A percentile compares a stretch with the other conserved stretches of the same genome.
Conservation (phyloP, 352 stramenopile genomes). For the Globisporangium abappressorium region DNA sequence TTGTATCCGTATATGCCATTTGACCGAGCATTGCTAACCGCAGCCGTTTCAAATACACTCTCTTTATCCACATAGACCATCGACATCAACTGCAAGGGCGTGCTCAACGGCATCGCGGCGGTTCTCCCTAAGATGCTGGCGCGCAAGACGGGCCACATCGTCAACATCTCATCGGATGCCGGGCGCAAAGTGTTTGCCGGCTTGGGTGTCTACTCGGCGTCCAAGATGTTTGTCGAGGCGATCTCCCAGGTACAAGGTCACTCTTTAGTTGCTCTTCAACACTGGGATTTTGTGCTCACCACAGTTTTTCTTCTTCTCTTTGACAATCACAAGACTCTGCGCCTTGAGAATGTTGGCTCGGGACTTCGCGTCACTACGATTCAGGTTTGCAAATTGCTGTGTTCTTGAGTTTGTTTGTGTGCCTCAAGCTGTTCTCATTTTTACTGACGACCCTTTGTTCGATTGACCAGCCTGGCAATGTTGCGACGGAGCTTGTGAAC, state of each 20-base stretch:
- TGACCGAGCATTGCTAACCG: not conserved
- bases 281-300: not conserved
- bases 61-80: conserved; percentile 47
- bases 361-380: conserved; percentile 89
- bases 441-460: conserved; percentile 3
- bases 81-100: conserved; percentile 93
- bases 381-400: conserved; percentile 22
- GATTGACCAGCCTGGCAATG: conserved; percentile 78
- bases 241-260: conserved; percentile 53
- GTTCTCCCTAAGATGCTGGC: conserved; percentile 74
- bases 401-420: not conserved
- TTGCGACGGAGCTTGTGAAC: conserved; percentile 88
- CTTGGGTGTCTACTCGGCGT: conserved; percentile 87
- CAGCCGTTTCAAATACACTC: not conserved
- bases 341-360: conserved; percentile 83
- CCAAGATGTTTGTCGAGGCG: conserved; percentile 92
- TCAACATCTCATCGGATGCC: conserved; percentile 87
- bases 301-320: too few species aligned
- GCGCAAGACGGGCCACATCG: conserved; percentile 75
- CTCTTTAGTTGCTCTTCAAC: not conserved
- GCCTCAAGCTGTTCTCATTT: not conserved
- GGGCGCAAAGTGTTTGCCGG: conserved; percentile 78
- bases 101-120: conserved; percentile 83
- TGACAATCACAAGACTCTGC: conserved; percentile 35
- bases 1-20: not conserved